Evolutionary conservation across 176 grass and related monocot genomes (phyloP), one percentile per base, ranked within the genome.

Genomic region (Phoenix dactylifera): DNA sequence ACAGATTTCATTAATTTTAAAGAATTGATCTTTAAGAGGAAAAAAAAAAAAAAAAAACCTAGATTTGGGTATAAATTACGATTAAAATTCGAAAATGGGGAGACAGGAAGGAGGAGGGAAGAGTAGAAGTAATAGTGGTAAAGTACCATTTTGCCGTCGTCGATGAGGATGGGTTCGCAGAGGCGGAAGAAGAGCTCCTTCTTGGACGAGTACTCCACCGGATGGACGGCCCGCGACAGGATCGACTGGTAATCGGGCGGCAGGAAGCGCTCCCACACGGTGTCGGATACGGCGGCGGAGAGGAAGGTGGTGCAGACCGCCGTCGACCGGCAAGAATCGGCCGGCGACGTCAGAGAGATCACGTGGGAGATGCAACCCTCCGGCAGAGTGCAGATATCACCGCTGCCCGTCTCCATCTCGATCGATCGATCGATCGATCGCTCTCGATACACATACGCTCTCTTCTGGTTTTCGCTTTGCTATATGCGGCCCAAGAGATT

Each of bases 311-410:
- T 50, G 50, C 54, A 70, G 32, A 64, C 75, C 26, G 30, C 66
- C 30, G 51, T 19, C 15, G 51, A 70, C 24, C 66, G 55, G 20
- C 66, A 70, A 4, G 65, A 57, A 52, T 77, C 66, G 17, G 6
- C 15, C 4, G 57, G 64, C 17, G 58, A 32, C 7, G 51, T 77
- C 6, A 77, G 24, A 15, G 56, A 0, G 18, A 77, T 63, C 57
- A 62, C 58, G 5, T 19, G 23, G 2, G 84, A 67, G 17, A 97
- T 65, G 66, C 92, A 97, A 25, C 81, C 78, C 77, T 85, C 87
- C 23, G 87, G 92, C 7, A 91, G 59, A 18, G 55, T 50, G 70
- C 67, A 44, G 49, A 97, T 88, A 48, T 54, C 62, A 49, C 60
- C 63, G 0, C 30, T 65, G 49, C 50, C 57, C 63, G 25, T 53